Evolutionary conservation across 129 eudicot genomes (phyloP), one percentile per base, ranked within the genome.

Genomic region (Helichrysum umbraculigerum): DNA sequence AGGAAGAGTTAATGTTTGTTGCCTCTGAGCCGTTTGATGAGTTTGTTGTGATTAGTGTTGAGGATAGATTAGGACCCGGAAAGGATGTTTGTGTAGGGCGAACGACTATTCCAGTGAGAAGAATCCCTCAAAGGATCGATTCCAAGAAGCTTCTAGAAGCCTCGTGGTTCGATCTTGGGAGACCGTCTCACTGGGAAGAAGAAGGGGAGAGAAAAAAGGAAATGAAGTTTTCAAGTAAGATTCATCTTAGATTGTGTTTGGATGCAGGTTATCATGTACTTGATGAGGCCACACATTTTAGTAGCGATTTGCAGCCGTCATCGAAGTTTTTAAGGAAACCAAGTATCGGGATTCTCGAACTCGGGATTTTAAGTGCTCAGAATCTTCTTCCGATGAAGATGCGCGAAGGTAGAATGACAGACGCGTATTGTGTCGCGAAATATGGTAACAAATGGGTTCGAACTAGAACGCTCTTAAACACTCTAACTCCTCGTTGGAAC

Each of bases 391-490:
- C 97, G 0, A 84, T 88, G 96, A 93, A 93, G 78, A 74, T 78
- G 37, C 78, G 85, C 67, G 92, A 92, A 1, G 98, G 98, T 59
- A 84, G 87, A 61, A 70, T 76, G n/a, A 90, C 98, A 0, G 98
- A 93, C 68, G 86, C 97, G 2, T 93, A 93, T 74, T 93, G 98
- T 68, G 95, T 93, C 20, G 98, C 98, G 3, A 93, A 90, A 83
- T 93, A 93, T n/a, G 97, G 98, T 25, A 90, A 88, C 82, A 93
- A 93, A 81, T 93, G 98, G 98, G 86, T 90, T 20, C 86, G 98
- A 68, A 93, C 98, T 7, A 76, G 98, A 32, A 93, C 98, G 0
- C 92, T 93, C 11, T 86, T 93, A 9, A 87, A 93, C 87, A 88
- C 92, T 0, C 85, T 88, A 63, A 66, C 84, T 25, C 98, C 98